Conservation (phyloP, 768 basidiomycete species). For the Galerina marginata region DNA sequence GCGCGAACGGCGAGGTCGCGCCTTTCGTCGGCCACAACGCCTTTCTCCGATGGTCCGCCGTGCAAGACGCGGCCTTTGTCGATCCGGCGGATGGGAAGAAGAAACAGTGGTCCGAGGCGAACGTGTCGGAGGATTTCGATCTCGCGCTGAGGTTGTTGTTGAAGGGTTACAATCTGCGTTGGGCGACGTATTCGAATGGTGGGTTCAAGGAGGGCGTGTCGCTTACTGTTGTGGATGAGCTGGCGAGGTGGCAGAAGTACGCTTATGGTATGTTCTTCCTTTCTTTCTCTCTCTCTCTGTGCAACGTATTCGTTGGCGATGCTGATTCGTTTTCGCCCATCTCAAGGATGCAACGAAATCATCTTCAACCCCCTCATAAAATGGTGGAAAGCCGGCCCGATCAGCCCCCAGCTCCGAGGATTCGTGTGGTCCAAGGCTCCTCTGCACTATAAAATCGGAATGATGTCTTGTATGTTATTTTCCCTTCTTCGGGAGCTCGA, state of each 20-base stretch:
- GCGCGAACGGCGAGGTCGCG: conserved; percentile 81
- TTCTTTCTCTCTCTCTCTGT: no score
- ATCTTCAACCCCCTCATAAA: conserved; percentile 83
- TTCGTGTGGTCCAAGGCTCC: conserved; percentile 82
- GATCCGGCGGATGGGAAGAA: conserved; percentile 64
- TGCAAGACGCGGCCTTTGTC: conserved; percentile 82
- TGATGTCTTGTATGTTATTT: conserved; percentile 65
- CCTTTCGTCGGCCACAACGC: conserved; percentile 90
- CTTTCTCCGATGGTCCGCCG: conserved; percentile 85
- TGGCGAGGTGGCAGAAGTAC: conserved; percentile 90
- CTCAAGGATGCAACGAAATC: conserved; percentile 62
- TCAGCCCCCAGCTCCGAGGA: conserved; percentile 72
- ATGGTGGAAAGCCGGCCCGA: conserved; percentile 81
- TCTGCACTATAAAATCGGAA: conserved; percentile 81
- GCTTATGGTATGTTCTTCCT: conserved; percentile 43
- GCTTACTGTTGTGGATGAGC: conserved; percentile 84
- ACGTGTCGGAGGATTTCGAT: conserved; percentile 85
- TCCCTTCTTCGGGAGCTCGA: conserved; percentile 1
- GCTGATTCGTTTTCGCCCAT: no score
- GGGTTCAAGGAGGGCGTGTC: conserved; percentile 92
- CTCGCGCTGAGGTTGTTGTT: conserved; percentile 73
- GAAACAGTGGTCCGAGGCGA: conserved; percentile 78
- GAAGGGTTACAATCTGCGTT: conserved; percentile 73
- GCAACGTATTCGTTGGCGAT: no score
- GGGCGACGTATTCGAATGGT: conserved; percentile 85